Base-by-base conservation (phyloP, 345 rosid genomes). In the Syzygium jambos region DNA sequence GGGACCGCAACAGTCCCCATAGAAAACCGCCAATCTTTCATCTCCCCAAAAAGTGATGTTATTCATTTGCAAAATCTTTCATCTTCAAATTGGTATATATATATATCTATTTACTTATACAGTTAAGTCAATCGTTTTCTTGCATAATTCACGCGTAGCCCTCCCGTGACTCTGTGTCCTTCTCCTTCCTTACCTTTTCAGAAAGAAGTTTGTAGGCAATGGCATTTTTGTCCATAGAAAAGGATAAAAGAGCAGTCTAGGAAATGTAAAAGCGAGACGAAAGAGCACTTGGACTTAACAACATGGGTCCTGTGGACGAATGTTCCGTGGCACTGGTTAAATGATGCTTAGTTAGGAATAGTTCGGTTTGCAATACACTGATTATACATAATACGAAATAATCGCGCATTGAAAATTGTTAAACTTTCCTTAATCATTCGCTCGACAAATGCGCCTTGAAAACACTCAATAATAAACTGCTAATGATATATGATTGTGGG, bases 61-160 rank as follows among this genome's bases (percentile, higher is more conserved):
- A 27, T 63, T 63, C 73, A 63, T 63, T 63, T 63, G 38, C 38
- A 63, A n/a, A 7, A 14, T 65, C n/a, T n/a, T n/a, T n/a, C n/a
- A n/a, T n/a, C n/a, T n/a, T n/a, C n/a, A n/a, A n/a, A n/a, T n/a
- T n/a, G n/a, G n/a, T n/a, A 59, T 27, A 6, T 0, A 25, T 11
- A 56, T 23, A 23, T 0, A 27, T 13, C 9, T 3, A 5, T 13
- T 3, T 25, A 8, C 9, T 1, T 14, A 12, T 29, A 13, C 17
- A 13, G 13, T 61, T 30, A n/a, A 61, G 0, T 61, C 19, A n/a
- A n/a, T 12, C 19, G 2, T 61, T 1, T 61, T 3, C 34, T 61
- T 61, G 17, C 34, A n/a, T 29, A 30, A 25, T 63, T 68, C 23
- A 17, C 13, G 22, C 13, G 46, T 34, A 19, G 46, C 46, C 46